Evolutionary conservation across 345 rosid species (phyloP).

Genomic region (Heritiera littoralis): DNA sequence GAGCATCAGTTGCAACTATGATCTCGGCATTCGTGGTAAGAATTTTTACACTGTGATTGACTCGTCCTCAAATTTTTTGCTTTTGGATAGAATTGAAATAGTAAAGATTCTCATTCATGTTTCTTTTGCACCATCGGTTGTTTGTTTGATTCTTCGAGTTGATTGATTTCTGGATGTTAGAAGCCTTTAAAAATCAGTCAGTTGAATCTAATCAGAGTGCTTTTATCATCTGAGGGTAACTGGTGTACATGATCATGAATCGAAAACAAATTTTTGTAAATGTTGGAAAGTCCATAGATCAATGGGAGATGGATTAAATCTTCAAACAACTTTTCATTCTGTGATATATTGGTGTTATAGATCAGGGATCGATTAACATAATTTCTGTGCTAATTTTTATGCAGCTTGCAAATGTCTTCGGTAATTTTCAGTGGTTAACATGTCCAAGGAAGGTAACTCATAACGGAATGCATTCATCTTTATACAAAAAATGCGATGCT

Average conservation of each 20-base stretch:
- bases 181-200: not conserved
- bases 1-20: conserved; percentile 82
- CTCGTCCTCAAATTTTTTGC: not conserved
- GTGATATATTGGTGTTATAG: not conserved
- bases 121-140: not conserved
- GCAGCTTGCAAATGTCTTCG: conserved; percentile 83
- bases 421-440: conserved; percentile 83
- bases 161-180: too few relatives aligned
- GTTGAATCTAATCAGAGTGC: not conserved
- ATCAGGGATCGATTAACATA: not conserved
- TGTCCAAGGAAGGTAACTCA: conserved; percentile 89
- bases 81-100: not conserved
- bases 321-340: not conserved
- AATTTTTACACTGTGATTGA: not conserved
- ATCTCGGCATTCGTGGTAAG: conserved; percentile 85
- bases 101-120: not conserved
- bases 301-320: not conserved
- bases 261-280: not conserved
- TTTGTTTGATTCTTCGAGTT: not conserved
- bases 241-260: too few relatives aligned
- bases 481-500: not conserved
- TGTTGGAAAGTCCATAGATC: not conserved
- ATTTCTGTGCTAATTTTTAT: conserved; percentile 20
- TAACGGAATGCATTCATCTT: not conserved
- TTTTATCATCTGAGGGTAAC: not conserved